These are phyloP conservation scores for Penicillium glabrum DNA, from an alignment of 2,329 filamentous ascomycete species.

Conservation along the genomic window DNA sequence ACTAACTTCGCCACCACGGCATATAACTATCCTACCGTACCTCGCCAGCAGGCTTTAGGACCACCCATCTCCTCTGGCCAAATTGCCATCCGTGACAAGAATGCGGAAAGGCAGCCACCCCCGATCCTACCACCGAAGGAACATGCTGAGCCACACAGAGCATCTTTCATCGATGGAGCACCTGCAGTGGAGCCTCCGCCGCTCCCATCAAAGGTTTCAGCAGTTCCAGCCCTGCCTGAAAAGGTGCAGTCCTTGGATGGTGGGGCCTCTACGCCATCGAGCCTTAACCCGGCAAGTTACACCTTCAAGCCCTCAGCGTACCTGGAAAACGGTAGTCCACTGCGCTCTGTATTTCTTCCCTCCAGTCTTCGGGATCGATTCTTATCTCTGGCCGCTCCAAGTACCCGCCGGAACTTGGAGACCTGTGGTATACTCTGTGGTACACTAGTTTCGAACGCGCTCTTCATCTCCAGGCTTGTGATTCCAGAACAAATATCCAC, in stretches of 20 bases:
- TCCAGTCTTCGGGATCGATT: slow-evolving; percentile 72
- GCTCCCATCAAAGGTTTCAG: slow-evolving; percentile 26
- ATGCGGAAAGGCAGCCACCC: slow-evolving; percentile 23
- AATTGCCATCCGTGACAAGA: slow-evolving; percentile 15
- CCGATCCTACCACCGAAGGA: slow-evolving; percentile 44
- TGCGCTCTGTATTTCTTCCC: slow-evolving; percentile 86
- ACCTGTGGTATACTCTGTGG: slow-evolving; percentile 95
- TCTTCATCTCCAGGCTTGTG: slow-evolving; percentile 85
- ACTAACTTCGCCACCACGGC: slow-evolving; percentile 17
- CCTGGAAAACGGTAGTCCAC: slow-evolving; percentile 82
- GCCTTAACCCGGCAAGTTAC: slow-evolving; percentile 56
- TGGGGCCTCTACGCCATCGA: slow-evolving; percentile 15
- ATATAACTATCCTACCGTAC: slow-evolving; percentile 48
- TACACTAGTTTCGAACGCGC: slow-evolving; percentile 84
- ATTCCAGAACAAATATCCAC: slow-evolving; percentile 90
- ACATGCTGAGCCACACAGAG: slow-evolving; percentile 11
- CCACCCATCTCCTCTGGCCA: slow-evolving; percentile 19
- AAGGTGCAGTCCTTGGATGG: slow-evolving; percentile 23
- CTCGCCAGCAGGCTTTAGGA: slow-evolving; percentile 34
- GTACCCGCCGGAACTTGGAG: slow-evolving; percentile 81
- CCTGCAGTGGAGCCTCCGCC: slow-evolving; percentile 21
- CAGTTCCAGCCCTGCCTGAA: slow-evolving; percentile 23
- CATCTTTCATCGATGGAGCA: slow-evolving; percentile 17
- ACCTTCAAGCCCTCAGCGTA: slow-evolving; percentile 84
- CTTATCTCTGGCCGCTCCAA: slow-evolving; percentile 68